Conservation (phyloP, 768 basidiomycete genomes). For the Zangia roseola region DNA sequence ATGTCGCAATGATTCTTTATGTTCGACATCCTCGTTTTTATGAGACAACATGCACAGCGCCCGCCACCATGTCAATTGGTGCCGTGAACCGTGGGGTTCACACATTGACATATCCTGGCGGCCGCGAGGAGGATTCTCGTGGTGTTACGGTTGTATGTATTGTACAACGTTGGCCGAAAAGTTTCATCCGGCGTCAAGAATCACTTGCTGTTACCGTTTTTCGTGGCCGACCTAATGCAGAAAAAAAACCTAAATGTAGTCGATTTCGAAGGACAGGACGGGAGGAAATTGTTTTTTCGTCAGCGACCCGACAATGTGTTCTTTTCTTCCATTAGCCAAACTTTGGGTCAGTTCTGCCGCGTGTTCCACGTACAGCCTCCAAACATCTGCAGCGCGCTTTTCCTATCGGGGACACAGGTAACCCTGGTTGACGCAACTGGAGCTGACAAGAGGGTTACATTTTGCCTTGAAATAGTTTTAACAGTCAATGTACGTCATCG, state of each 20-base stretch:
- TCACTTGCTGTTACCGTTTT: conserved; percentile 3
- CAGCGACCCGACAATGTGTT: conserved; percentile 1
- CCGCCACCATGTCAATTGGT: conserved; percentile 2
- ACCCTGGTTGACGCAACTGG: conserved; percentile 13
- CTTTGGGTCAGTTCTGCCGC: conserved; percentile 21
- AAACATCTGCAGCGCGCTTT: background rate
- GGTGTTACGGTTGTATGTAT: conserved; percentile 4
- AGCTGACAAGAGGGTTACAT: conserved; percentile 18
- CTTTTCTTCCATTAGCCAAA: conserved; percentile 9
- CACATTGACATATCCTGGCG: conserved; percentile 5
- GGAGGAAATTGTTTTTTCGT: conserved; percentile 14
- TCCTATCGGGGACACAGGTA: conserved; percentile 5
- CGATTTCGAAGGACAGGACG: conserved; percentile 5
- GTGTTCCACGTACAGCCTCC: conserved; percentile 21
- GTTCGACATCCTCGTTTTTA: conserved; percentile 21
- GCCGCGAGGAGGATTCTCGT: background rate
- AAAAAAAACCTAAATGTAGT: conserved; percentile 1
- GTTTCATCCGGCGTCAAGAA: background rate
- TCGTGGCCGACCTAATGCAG: conserved; percentile 5
- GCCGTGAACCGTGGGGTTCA: background rate
- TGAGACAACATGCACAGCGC: conserved; percentile 8
- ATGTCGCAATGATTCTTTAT: too few relatives aligned
- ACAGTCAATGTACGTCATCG: conserved; percentile 30
- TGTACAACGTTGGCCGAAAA: conserved; percentile 4
- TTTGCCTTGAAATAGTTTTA: conserved; percentile 24